Evolutionary conservation across 2,329 filamentous ascomycete genomes (phyloP).

Genomic region (Epichloe sp.): DNA sequence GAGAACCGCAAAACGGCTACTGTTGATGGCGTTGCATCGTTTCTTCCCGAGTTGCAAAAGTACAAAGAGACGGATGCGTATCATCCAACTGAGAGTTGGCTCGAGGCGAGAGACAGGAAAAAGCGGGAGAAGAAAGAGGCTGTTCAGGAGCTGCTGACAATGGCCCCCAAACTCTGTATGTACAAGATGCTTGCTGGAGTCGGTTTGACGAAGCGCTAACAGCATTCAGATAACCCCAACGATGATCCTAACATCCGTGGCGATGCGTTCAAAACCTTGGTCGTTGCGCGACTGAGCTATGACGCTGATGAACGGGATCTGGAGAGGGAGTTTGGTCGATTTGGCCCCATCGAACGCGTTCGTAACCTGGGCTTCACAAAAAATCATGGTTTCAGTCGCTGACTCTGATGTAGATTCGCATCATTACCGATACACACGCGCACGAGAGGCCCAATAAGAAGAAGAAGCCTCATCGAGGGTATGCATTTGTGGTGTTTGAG

Average conservation of each 20-base stretch:
- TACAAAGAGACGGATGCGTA: constrained; percentile 71
- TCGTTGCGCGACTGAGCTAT: constrained; percentile 82
- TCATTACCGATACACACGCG: constrained; percentile 65
- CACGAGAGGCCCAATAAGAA: constrained; percentile 60
- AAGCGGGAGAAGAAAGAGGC: constrained; percentile 66
- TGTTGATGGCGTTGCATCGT: constrained; percentile 62
- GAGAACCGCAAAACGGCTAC: constrained; percentile 66
- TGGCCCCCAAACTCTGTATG: constrained; percentile 53
- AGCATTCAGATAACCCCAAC: constrained; percentile 55
- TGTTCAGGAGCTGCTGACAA: constrained; percentile 48
- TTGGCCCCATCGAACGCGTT: constrained; percentile 87
- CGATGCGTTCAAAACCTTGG: constrained; percentile 89
- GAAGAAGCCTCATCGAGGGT: constrained; percentile 73
- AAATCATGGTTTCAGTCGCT: neutral
- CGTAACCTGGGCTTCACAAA: constrained; percentile 14
- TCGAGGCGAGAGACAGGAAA: constrained; percentile 73
- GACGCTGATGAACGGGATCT: constrained; percentile 80
- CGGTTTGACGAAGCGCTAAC: neutral
- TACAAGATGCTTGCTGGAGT: constrained; percentile 2
- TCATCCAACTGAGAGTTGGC: constrained; percentile 80
- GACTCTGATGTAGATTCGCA: constrained; percentile 53
- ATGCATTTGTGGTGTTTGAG: constrained; percentile 95
- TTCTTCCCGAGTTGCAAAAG: constrained; percentile 57
- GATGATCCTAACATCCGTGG: constrained; percentile 83
- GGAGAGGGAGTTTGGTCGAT: constrained; percentile 85